Evolutionary conservation across 768 basidiomycete species (phyloP), one percentile per base, ranked within the genome.

Genomic region (Hypholoma sublateritium): DNA sequence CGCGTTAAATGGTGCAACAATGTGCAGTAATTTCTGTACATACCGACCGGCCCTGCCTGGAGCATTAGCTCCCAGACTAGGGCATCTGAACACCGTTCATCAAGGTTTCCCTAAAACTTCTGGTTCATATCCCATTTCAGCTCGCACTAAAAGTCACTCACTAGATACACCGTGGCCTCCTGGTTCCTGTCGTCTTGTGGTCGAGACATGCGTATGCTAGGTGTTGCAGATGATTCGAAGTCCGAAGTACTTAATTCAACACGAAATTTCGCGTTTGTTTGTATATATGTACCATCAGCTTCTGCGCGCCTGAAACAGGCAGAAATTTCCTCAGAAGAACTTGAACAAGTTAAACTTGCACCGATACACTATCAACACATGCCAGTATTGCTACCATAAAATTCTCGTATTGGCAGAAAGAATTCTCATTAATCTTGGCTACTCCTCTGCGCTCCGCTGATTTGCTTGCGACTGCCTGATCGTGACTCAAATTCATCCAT

Each of bases 31-130:
- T 47, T 39, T 25, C 41, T 45, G 17, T 14, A 80, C 94, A 67
- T 66, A 95, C 96, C 94, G 49, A 98, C 95, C 62, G 96, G 96
- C 7, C 96, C 96, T n/a, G 96, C 95, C 75, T 98, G 96, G 37
- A 99, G 72, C 96, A 99, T 98, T 46, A 99, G 76, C 77, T 98
- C 96, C 96, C 96, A 98, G 53, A 98, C 80, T 55, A 98, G 79
- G 32, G 95, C 93, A 71, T 98, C 96, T 9, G 91, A 83, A 66
- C 91, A 94, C 55, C 94, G 83, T 72, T 98, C 97, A 70, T 98
- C 96, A 25, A 99, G 83, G 70, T 99, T 98, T 49, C 96, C 96
- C 96, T 98, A 58, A 17, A 3, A 34, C 39, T 14, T 22, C 11
- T 58, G 9, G 49, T 52, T 58, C 25, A 59, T 59, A 32, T 32